phyloP scores from a whole-genome alignment of 2,329 filamentous ascomycete genomes.

The Xylariaceae sp. region DNA sequence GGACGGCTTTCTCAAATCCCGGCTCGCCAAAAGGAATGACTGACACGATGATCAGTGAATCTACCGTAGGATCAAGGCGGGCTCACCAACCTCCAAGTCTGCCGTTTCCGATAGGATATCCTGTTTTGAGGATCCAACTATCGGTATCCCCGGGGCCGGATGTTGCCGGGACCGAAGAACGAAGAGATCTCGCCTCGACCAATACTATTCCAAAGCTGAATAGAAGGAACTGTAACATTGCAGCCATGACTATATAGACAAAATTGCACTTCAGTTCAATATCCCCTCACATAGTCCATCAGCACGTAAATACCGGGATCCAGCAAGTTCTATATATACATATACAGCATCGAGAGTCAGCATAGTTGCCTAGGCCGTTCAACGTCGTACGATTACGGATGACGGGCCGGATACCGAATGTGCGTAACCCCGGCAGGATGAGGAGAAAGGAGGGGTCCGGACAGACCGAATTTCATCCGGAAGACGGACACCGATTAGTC shows the following conservation, averaged over 20 bases:
- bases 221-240: not conserved
- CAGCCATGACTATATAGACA: not conserved
- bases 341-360: no score
- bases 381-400: no score
- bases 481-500: no score
- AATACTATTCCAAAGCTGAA: not conserved
- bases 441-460: no score
- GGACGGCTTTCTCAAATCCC: slow-evolving; percentile 44
- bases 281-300: not conserved
- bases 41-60: slow-evolving; percentile 3
- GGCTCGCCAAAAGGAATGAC: slow-evolving; percentile 48
- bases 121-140: slow-evolving; percentile 37
- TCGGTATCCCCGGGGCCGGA: slow-evolving; percentile 20
- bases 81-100: slow-evolving; percentile 44
- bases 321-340: no score
- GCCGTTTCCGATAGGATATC: slow-evolving; percentile 53
- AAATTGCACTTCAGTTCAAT: not conserved
- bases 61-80: not conserved
- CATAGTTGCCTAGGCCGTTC: no score
- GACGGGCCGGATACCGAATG: no score
- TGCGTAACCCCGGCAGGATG: no score
- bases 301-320: not conserved
- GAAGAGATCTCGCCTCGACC: slow-evolving; percentile 19
- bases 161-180: slow-evolving; percentile 23
- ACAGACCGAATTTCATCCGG: no score